Evolutionary conservation across 495 filamentous ascomycete species (phyloP), one percentile per base, ranked within the genome.

Genomic region (Penicillium psychrofluorescens): DNA sequence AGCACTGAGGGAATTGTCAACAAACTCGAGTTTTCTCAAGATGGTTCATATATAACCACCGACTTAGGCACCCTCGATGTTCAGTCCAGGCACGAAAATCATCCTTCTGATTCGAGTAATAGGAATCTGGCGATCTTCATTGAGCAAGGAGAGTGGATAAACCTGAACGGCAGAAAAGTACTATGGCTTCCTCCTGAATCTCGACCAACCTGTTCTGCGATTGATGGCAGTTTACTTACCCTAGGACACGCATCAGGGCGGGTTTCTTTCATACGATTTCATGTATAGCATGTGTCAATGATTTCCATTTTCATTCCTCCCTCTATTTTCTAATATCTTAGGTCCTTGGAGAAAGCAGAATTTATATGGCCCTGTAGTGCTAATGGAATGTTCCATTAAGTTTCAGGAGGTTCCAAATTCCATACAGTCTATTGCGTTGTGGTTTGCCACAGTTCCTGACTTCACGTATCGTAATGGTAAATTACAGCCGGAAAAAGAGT

Each of bases 131-230:
- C 11, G 29, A 46, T 54, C 30, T 50, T 34, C 15, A 36, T 50
- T 36, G 13, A 36, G 8, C 36, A 44, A 33, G 27, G 29, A 41
- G 41, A 44, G 38, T 66, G 58, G 62, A 51, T 61, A 46, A 50
- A 47, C n/a, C 31, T 54, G 16, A 46, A 48, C 30, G 48, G 43
- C 40, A 41, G 48, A 36, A 53, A 56, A 41, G 36, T 55, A 35
- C 38, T 63, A 34, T 61, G 51, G 60, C 54, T 65, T 48, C 62
- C 60, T 47, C 46, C 44, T 42, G 51, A 55, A 8, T 64, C 44
- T 58, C 55, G 46, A 44, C 31, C 49, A 41, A 46, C 4, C 35
- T 33, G 28, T 51, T 58, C 43, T n/a, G 59, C 49, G 49, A 44
- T 44, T 43, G 35, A 16, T 16, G 16, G 16, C 1, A 16, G 4